Conservation (phyloP, 495 filamentous ascomycete species). For the Talaromyces borbonicus region DNA sequence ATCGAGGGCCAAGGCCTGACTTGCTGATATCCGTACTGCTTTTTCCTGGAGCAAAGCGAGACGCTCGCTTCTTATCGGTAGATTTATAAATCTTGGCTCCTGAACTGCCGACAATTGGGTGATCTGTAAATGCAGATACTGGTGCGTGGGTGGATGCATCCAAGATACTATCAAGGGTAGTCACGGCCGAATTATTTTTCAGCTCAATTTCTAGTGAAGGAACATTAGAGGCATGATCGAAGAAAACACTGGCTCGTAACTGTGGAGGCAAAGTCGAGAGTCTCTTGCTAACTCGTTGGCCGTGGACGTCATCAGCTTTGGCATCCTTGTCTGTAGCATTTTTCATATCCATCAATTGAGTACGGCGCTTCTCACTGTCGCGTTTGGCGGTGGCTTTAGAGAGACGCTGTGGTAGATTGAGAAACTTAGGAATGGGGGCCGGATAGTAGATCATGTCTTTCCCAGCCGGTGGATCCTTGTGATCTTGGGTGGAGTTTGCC, state of each 20-base stretch:
- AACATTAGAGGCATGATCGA: conserved; percentile 52
- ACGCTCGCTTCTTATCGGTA: conserved; percentile 20
- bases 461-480: conserved; percentile 51
- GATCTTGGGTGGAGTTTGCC: conserved; percentile 45
- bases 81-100: conserved; percentile 56
- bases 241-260: conserved; percentile 82
- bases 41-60: conserved; percentile 14
- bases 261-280: conserved; percentile 64
- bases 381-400: conserved; percentile 58
- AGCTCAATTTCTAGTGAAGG: conserved; percentile 53
- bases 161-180: conserved; percentile 83
- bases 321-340: not conserved
- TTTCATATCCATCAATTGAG: conserved; percentile 41
- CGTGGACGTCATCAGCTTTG: conserved; percentile 11
- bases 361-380: conserved; percentile 58
- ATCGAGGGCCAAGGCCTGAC: conserved; percentile 14
- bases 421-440: conserved; percentile 83
- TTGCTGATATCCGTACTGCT: conserved; percentile 15
- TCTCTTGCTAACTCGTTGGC: conserved; percentile 19
- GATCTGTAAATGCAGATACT: conserved; percentile 91
- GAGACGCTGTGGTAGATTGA: conserved; percentile 83
- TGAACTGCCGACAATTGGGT: conserved; percentile 68
- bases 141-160: conserved; percentile 90
- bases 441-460: conserved; percentile 91
- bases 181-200: conserved; percentile 72